These are phyloP conservation scores for Begonia loranthoides DNA, from an alignment of 306 rosid genomes.

Conservation along the genomic window DNA sequence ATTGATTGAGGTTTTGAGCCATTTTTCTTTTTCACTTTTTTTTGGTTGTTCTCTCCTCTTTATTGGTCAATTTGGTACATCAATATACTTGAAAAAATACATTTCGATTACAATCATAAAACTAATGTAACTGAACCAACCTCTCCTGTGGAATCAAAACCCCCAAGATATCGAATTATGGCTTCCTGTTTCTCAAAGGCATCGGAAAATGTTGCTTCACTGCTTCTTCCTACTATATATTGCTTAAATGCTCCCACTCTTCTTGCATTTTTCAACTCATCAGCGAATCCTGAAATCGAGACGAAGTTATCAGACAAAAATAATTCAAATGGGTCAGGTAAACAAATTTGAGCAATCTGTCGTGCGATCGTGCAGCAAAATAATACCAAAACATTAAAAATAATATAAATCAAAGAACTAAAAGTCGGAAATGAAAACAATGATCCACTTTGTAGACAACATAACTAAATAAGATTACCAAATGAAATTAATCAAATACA, in stretches of 20 bases:
- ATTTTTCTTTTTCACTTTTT: too few species aligned
- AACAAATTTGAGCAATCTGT: background rate
- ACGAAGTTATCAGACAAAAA: slow-evolving; percentile 1
- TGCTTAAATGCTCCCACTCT: slow-evolving; percentile 55
- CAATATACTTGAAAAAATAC: too few species aligned
- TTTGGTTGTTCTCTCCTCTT: too few species aligned
- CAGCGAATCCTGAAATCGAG: slow-evolving; percentile 43
- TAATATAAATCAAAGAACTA: too few species aligned
- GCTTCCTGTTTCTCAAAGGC: slow-evolving; percentile 65
- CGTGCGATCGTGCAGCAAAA: background rate
- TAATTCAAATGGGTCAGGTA: background rate
- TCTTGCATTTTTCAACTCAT: slow-evolving; percentile 60
- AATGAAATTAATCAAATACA: background rate
- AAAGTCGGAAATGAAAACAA: too few species aligned
- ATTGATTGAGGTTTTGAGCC: too few species aligned
- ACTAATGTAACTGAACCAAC: slow-evolving; percentile 19
- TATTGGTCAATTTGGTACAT: too few species aligned
- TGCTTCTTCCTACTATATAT: slow-evolving; percentile 71
- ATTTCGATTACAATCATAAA: background rate
- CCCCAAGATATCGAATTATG: slow-evolving; percentile 54
- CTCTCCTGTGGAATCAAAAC: slow-evolving; percentile 66
- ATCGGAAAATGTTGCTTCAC: slow-evolving; percentile 55
- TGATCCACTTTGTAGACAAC: too few species aligned
- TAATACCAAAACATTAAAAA: background rate
- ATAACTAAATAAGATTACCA: too few species aligned